A percentile compares a stretch with the other conserved stretches of the same genome.
Conservation (phyloP, 2,329 filamentous ascomycete species). For the Ramularia collo-cygni region DNA sequence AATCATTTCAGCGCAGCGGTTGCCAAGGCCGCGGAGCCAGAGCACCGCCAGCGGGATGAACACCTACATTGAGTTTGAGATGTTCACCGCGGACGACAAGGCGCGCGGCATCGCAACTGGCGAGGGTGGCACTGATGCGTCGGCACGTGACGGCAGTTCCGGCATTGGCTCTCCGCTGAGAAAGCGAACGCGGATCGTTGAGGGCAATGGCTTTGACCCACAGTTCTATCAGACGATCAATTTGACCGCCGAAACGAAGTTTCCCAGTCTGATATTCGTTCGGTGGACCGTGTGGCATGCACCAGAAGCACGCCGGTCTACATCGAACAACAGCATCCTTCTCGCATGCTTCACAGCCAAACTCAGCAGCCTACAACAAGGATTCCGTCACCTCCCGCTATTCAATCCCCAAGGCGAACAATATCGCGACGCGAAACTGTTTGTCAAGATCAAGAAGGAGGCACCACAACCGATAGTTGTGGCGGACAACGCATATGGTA, state of each 20-base stretch:
- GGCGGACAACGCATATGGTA: conserved; percentile 23
- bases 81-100: conserved; percentile 91
- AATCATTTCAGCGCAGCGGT: conserved; percentile 87
- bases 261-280: conserved; percentile 87
- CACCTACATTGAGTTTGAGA: conserved; percentile 90
- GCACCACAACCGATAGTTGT: conserved; percentile 24
- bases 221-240: conserved; percentile 71
- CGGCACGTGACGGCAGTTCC: conserved; percentile 56
- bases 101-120: conserved; percentile 63
- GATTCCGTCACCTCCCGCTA: conserved; percentile 85
- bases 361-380: conserved; percentile 78
- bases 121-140: conserved; percentile 59
- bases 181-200: conserved; percentile 71
- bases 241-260: conserved; percentile 84
- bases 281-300: conserved; percentile 89
- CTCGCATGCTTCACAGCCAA: conserved; percentile 91
- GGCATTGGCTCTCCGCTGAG: conserved; percentile 67
- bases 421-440: conserved; percentile 89
- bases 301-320: conserved; percentile 63
- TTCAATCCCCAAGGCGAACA: conserved; percentile 84
- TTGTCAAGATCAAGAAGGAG: conserved; percentile 74
- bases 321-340: conserved; percentile 48
- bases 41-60: conserved; percentile 67
- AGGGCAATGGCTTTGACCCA: conserved; percentile 90
- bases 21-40: conserved; percentile 73